Evolutionary conservation across 306 rosid genomes (phyloP), one percentile per base, ranked within the genome.

Genomic region (Cicer bijugum): DNA sequence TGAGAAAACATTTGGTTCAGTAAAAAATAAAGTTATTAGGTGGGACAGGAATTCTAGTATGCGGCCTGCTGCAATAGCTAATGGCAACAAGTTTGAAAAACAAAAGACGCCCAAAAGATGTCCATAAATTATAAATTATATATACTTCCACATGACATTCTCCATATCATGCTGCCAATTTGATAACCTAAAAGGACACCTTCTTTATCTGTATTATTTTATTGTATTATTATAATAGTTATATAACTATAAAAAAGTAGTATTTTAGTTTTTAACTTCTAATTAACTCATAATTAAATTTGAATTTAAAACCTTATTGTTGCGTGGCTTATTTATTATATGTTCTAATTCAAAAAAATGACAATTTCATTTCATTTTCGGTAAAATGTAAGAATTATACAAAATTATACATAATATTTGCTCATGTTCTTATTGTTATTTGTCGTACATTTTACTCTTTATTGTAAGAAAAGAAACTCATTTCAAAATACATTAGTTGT

Each of bases 101-200:
- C 57, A 10, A 11, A 38, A 38, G 37, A 70, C 14, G 5, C 50
- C 8, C 42, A 57, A 74, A 80, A 75, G 62, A 50, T 68, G 20
- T 1, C n/a, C 43, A 68, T 59, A 59, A 46, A 65, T 51, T 74
- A 73, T 40, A 8, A 37, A 23, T 23, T 23, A 23, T 23, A 0
- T 23, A 23, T 23, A 23, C 28, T 23, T n/a, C 28, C 28, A 23
- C 12, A 67, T 50, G 60, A 67, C 80, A 68, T 80, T 68, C 76
- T 74, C 76, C 50, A 15, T 56, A 56, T 64, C 39, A 68, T 50
- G 2, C 2, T 74, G 71, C 9, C 48, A 37, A 42, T 69, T 51
- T 58, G 47, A 53, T 9, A 52, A 64, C 64, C 67, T 58, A 75
- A 76, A 63, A 63, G 69, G 5, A 5, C 51, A 40, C 33, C 8